A percentile compares a stretch with the other conserved stretches of the same genome.
phyloP scores from a whole-genome alignment of 2,329 filamentous ascomycete genomes.

The Xylogone sp. region DNA sequence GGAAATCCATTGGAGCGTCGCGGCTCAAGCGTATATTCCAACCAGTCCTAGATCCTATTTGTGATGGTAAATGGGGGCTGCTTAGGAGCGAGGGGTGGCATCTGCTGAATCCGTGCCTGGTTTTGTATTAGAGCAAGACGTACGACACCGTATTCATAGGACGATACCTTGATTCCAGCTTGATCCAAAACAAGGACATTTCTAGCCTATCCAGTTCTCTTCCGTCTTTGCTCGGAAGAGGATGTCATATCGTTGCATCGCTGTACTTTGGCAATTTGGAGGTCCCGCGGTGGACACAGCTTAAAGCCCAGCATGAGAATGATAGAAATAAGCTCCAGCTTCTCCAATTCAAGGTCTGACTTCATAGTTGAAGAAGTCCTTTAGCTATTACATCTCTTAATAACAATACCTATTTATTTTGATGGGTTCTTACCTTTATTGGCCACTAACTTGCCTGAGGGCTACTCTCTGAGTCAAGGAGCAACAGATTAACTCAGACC shows the following conservation, averaged over 20 bases:
- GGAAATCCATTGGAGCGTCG: constrained; percentile 22
- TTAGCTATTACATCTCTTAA: constrained; percentile 17
- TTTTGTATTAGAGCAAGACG: constrained; percentile 21
- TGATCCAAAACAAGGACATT: constrained; percentile 32
- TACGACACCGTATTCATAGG: constrained; percentile 31
- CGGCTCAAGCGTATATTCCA: constrained; percentile 18
- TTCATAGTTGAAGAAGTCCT: constrained; percentile 52
- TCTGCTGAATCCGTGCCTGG: neutral
- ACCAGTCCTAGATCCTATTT: constrained; percentile 14
- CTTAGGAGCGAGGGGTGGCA: constrained; percentile 12
- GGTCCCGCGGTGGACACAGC: constrained; percentile 42
- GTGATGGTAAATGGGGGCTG: constrained; percentile 10
- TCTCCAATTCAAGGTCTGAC: constrained; percentile 36
- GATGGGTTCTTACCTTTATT: constrained; percentile 35
- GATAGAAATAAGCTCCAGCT: constrained; percentile 52
- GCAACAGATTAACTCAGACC: constrained; percentile 41
- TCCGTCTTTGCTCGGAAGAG: constrained; percentile 39
- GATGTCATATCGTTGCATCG: constrained; percentile 41
- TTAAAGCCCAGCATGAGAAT: constrained; percentile 51
- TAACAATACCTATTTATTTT: neutral
- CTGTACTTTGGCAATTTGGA: constrained; percentile 39
- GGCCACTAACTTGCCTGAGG: constrained; percentile 47
- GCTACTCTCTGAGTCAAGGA: constrained; percentile 46
- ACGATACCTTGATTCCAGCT: constrained; percentile 37
- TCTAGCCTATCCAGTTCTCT: constrained; percentile 29